Evolutionary conservation across 2,329 filamentous ascomycete genomes (phyloP), one percentile per base, ranked within the genome.

Genomic region (Metarhizium guizhouense): DNA sequence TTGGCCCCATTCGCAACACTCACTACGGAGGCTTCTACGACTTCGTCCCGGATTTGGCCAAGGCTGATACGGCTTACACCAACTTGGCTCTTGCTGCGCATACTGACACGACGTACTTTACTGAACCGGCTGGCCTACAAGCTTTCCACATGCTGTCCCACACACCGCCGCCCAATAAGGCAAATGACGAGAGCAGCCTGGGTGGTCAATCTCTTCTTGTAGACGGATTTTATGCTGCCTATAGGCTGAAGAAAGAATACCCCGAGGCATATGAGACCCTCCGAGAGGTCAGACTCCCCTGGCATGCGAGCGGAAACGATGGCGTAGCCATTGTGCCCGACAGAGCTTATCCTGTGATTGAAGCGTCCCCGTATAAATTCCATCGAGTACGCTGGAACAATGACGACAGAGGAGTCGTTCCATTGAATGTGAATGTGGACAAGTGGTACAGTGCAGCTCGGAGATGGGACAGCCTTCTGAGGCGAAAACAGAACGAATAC

Each of bases 71-170:
- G 2, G 91, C 91, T 3, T 99, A 97, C 73, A 96, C 93, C 2
- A 90, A 87, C 63, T 78, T 94, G 52, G 85, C 85, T 1, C 81
- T 99, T 3, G 83, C 84, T 20, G 86, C 88, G 1, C 94, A 99
- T 70, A 97, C 93, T 1, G 94, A 99, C 72, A 97, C 84, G 6
- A 96, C 93, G 1, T 97, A 99, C 71, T 97, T 97, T 73, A 91
- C 84, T 25, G 93, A 97, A 60, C 93, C 94, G 0, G 86, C 89
- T 2, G 90, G 93, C 10, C 79, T 99, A 38, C 94, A 99, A 69
- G 85, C 94, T 30, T 95, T 99, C 70, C 94, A 99, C 67, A 77
- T 96, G 50, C 80, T 97, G 32, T 94, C 89, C 0, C 86, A 84
- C 7, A 72, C 78, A 2, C 80, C 83, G 25, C 68, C 70, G 3